phyloP scores from a whole-genome alignment of 176 grass and related monocot species.

The Oryza glumipatula region DNA sequence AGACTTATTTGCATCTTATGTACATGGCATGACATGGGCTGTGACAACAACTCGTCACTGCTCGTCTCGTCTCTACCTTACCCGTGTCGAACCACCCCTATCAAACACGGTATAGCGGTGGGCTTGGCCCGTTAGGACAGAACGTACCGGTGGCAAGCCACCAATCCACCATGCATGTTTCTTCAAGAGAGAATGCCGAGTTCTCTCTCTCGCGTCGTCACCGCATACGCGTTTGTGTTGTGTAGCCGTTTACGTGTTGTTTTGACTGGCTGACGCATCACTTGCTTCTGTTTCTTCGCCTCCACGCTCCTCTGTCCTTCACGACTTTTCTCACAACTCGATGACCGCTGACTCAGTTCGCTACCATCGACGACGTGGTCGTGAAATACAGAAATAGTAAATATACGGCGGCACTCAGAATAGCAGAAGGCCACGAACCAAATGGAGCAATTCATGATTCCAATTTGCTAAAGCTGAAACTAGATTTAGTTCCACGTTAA shows the following conservation, averaged over 20 bases:
- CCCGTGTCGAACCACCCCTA: too few species aligned
- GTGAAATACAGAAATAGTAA: background rate
- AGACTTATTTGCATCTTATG: too few species aligned
- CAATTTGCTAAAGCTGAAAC: background rate
- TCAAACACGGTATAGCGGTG: too few species aligned
- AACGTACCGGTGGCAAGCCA: too few species aligned
- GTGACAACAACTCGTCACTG: too few species aligned
- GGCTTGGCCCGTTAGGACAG: too few species aligned
- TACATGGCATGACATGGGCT: too few species aligned
- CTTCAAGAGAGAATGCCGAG: background rate
- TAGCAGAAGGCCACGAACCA: background rate
- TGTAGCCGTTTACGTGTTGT: background rate
- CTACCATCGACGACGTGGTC: background rate
- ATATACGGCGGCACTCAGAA: background rate
- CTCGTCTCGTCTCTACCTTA: too few species aligned
- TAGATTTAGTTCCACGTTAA: background rate
- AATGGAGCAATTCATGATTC: background rate
- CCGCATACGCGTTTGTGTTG: background rate
- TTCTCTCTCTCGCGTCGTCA: background rate
- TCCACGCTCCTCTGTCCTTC: background rate
- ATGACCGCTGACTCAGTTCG: background rate
- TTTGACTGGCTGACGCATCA: background rate
- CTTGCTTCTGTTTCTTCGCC: background rate
- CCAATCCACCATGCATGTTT: background rate
- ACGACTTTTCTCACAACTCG: background rate